Evolutionary conservation across 78 protist species (phyloP), one percentile per base, ranked within the genome.

Genomic region (Emiliania huxleyi): DNA sequence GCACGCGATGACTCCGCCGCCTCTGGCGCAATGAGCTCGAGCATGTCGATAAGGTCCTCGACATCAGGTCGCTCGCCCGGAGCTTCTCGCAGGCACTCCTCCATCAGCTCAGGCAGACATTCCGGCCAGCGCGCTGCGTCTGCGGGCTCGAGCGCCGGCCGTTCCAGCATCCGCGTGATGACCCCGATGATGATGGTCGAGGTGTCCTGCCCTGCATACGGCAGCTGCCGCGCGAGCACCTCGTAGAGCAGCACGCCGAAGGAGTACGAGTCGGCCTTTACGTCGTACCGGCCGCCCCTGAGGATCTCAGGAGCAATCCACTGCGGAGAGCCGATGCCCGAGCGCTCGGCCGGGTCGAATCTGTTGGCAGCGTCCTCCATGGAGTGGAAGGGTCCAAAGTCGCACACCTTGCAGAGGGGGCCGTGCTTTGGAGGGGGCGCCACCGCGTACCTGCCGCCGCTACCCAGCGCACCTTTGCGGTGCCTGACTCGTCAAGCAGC

Each of bases 291-390:
- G 48, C 90, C 73, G 23, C 56, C 69, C 6, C 79, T 81, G 11
- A 94, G 87, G 12, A 91, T 81, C 90, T 95, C 96, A 21, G 96
- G 96, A n/a, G 96, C 96, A 6, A 71, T 90, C 96, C 95, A 95
- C 48, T 37, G 38, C 44, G 90, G 45, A 44, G 96, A 87, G 69
- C 95, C 95, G 25, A 81, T 44, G 25, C 89, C 37, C 0, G 56
- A 0, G 40, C 43, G 22, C 69, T 11, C 8, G 25, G 33, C 8
- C n/a, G n/a, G n/a, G 15, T 52, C 62, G 8, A 18, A 3, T 3
- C 11, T 5, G 33, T 8, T 21, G 37, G 75, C 75, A 29, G 55
- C 84, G 18, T 71, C 44, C 43, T n/a, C 79, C n/a, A 0, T 0
- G 35, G 87, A 40, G 77, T 93, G 79, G 6, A 94, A 87, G 23